These are phyloP conservation scores for Euphorbia schlechtendalii DNA, from an alignment of 441 rosid species.

Conservation along the genomic window DNA sequence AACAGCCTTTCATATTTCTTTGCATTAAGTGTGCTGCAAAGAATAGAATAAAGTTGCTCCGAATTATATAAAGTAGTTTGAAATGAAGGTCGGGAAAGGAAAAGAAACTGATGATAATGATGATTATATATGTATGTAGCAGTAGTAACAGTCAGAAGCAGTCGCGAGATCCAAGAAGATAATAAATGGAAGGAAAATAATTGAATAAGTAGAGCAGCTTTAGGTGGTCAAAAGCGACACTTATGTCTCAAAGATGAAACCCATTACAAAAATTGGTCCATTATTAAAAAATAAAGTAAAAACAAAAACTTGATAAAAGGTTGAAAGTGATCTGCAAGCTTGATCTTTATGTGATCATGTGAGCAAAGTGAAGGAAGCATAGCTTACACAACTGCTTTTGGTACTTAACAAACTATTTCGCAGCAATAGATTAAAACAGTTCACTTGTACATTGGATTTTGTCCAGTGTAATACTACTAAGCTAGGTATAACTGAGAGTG, in stretches of 20 bases:
- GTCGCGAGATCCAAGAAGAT: slow-evolving; percentile 33
- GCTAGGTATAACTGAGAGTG: too few species aligned
- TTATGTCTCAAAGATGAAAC: background rate
- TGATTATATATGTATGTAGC: background rate
- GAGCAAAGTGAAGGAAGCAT: background rate
- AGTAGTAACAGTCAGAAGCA: background rate
- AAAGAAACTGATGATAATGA: slow-evolving; percentile 1
- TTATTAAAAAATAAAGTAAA: background rate
- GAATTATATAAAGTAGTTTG: background rate
- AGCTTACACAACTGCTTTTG: background rate
- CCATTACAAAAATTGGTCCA: too few species aligned
- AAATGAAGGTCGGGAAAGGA: background rate
- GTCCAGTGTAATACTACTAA: too few species aligned
- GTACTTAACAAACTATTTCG: background rate
- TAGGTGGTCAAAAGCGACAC: slow-evolving; percentile 13
- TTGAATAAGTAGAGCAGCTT: slow-evolving; percentile 14
- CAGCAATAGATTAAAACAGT: background rate
- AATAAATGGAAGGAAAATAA: slow-evolving; percentile 25
- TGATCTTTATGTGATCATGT: background rate
- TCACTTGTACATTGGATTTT: too few species aligned
- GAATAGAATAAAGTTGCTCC: background rate
- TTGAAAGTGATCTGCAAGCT: background rate
- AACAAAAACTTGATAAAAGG: background rate
- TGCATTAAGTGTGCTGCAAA: slow-evolving; percentile 1
- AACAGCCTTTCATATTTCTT: background rate